Evolutionary conservation across 495 filamentous ascomycete genomes (phyloP).

Genomic region (Cryomyces minteri): DNA sequence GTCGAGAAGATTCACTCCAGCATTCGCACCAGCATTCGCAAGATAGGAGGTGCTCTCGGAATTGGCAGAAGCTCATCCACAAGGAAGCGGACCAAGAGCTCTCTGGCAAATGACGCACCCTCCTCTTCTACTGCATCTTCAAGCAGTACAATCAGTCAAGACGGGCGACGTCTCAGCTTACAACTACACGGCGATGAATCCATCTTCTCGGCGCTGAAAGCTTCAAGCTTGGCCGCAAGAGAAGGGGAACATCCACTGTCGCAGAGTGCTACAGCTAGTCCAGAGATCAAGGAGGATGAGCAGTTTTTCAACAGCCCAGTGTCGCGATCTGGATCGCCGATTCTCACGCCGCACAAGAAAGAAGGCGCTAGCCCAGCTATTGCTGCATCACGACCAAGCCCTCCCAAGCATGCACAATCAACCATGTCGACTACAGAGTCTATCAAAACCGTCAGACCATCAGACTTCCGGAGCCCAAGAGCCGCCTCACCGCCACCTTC

Average conservation of each 20-base stretch:
- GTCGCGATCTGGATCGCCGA: conserved; percentile 19
- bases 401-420: conserved; percentile 32
- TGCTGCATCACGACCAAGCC: conserved; percentile 18
- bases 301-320: conserved; percentile 21
- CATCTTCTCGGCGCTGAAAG: conserved; percentile 32
- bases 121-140: conserved; percentile 14
- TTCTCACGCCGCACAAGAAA: conserved; percentile 4
- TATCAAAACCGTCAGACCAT: conserved; percentile 28
- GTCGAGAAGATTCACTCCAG: conserved; percentile 55
- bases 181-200: conserved; percentile 52
- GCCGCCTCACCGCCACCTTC: conserved; percentile 14
- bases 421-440: conserved; percentile 45
- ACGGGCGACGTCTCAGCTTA: conserved; percentile 47
- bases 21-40: conserved; percentile 39
- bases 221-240: conserved; percentile 12
- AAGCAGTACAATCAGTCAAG: conserved; percentile 38
- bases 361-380: conserved; percentile 2
- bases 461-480: conserved; percentile 8
- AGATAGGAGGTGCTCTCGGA: conserved; percentile 20
- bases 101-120: conserved; percentile 13
- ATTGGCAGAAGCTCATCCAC: conserved; percentile 7
- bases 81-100: conserved; percentile 14
- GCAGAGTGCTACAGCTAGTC: conserved; percentile 62
- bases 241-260: conserved; percentile 63
- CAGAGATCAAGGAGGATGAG: conserved; percentile 31